phyloP scores from a whole-genome alignment of 495 filamentous ascomycete species.

The Parathielavia appendiculata region DNA sequence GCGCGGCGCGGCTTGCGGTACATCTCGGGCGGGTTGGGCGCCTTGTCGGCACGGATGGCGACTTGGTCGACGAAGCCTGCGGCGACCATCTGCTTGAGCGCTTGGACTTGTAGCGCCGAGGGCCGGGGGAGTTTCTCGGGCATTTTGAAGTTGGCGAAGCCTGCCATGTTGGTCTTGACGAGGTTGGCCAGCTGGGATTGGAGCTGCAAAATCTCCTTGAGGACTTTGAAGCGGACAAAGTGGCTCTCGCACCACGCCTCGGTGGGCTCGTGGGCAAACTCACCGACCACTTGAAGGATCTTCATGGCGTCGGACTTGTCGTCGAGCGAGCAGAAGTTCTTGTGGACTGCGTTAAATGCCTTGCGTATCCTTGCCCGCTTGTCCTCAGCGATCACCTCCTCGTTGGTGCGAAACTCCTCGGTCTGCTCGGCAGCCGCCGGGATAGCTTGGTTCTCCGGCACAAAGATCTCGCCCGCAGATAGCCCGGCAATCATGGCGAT shows the following conservation, averaged over 20 bases:
- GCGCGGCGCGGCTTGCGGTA: constrained; percentile 68
- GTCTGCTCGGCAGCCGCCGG: constrained; percentile 39
- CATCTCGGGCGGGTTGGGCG: constrained; percentile 66
- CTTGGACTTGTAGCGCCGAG: constrained; percentile 63
- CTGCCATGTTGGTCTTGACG: constrained; percentile 66
- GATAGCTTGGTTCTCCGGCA: constrained; percentile 76
- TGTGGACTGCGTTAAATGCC: constrained; percentile 69
- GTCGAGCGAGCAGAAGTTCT: constrained; percentile 74
- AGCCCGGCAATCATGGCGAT: constrained; percentile 84
- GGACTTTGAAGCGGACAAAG: constrained; percentile 79
- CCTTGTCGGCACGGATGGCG: constrained; percentile 84
- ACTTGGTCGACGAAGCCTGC: constrained; percentile 94
- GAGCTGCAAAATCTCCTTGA: constrained; percentile 80
- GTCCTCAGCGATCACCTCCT: constrained; percentile 63
- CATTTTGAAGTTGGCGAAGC: constrained; percentile 54
- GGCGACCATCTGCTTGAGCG: constrained; percentile 83
- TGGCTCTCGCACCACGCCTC: constrained; percentile 70
- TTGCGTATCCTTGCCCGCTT: constrained; percentile 58
- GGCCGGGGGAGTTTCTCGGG: constrained; percentile 63
- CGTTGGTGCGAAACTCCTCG: constrained; percentile 56
- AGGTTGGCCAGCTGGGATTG: constrained; percentile 77
- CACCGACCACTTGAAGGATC: constrained; percentile 79
- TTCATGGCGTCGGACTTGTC: constrained; percentile 84
- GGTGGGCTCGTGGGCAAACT: constrained; percentile 62
- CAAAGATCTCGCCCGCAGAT: constrained; percentile 81